Conservation (phyloP, 2,329 filamentous ascomycete species). For the Fusarium pseudograminearum region DNA sequence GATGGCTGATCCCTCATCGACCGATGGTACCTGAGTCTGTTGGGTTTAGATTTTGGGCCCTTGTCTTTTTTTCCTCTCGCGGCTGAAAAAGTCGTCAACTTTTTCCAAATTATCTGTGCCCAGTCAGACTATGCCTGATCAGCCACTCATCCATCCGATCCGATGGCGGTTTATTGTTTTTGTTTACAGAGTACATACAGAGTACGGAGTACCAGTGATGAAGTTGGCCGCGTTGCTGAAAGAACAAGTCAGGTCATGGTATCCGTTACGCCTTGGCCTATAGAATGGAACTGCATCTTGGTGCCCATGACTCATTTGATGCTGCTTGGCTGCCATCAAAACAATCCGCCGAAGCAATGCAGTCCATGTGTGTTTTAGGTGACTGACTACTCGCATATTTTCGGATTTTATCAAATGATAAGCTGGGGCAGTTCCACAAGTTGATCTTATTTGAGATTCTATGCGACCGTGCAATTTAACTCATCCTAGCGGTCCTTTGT, state of each 20-base stretch:
- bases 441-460: conserved; percentile 39
- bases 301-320: conserved; percentile 9
- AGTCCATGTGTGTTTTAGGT: conserved; percentile 1
- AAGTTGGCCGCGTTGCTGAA: conserved; percentile 10
- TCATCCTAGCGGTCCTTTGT: conserved; percentile 18
- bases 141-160: conserved; percentile 7
- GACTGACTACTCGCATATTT: conserved; percentile 17
- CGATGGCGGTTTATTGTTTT: not conserved
- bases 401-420: conserved; percentile 39
- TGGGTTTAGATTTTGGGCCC: conserved; percentile 34
- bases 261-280: conserved; percentile 1
- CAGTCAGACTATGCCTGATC: conserved; percentile 9
- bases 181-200: not conserved
- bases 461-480: conserved; percentile 37
- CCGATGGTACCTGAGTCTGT: conserved; percentile 36
- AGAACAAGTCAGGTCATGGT: not conserved
- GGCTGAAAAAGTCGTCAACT: conserved; percentile 19
- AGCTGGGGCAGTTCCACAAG: conserved; percentile 39
- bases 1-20: conserved; percentile 34
- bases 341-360: not conserved
- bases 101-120: conserved; percentile 11
- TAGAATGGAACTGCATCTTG: conserved; percentile 10
- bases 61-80: conserved; percentile 38
- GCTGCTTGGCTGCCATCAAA: conserved; percentile 5
- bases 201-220: not conserved